Percentiles rank a stretch among this genome's conserved stretches.
These are phyloP conservation scores for Trichoderma endophyticum DNA, from an alignment of 2,329 filamentous ascomycete species.

Conservation along the genomic window DNA sequence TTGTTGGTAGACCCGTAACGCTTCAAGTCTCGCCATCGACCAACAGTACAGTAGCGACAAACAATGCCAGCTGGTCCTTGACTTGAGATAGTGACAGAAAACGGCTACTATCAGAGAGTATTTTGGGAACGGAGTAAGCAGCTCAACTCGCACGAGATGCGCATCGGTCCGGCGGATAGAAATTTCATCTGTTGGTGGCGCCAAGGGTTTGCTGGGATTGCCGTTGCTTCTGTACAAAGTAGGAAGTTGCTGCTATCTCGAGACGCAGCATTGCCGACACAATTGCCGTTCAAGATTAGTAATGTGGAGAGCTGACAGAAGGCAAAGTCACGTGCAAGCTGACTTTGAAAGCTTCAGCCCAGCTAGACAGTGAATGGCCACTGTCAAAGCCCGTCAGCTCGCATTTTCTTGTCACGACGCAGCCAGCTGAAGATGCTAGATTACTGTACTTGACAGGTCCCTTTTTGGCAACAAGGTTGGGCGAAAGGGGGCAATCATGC, in stretches of 20 bases:
- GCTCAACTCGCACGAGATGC: slow-evolving; percentile 2
- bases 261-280: slow-evolving; percentile 5
- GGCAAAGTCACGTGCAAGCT: background rate
- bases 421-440: background rate
- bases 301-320: background rate
- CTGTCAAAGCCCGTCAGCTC: background rate
- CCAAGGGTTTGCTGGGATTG: background rate
- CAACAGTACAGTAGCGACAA: background rate
- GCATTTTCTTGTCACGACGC: background rate
- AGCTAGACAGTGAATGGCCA: background rate
- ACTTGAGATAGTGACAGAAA: background rate
- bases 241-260: background rate
- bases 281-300: slow-evolving; percentile 1
- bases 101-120: background rate
- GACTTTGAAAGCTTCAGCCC: background rate
- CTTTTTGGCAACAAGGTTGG: background rate
- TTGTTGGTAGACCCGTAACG: background rate
- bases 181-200: slow-evolving; percentile 7
- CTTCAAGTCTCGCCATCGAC: background rate
- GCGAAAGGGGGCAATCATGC: background rate
- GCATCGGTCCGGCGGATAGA: slow-evolving; percentile 10
- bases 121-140: background rate
- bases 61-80: background rate
- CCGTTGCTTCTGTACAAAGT: background rate
- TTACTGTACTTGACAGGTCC: background rate